Percentiles rank a stretch among this genome's conserved stretches.
phyloP scores from a whole-genome alignment of 169 alveolate genomes.

The Amoebophrya sp. region DNA sequence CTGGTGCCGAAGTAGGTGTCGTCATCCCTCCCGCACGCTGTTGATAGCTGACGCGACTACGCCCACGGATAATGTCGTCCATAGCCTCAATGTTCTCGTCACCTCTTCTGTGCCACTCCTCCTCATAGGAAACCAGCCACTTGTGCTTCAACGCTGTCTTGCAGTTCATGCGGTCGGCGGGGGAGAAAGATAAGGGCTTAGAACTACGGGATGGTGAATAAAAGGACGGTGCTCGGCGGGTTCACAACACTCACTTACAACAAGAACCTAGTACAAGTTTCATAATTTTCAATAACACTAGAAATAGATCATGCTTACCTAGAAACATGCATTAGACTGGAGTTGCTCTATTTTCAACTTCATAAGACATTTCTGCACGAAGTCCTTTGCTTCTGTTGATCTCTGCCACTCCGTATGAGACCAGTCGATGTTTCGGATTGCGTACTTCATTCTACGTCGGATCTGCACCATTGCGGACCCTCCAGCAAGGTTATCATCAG shows the following conservation, averaged over 20 bases:
- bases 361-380: neutral
- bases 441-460: neutral
- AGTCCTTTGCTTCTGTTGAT: neutral
- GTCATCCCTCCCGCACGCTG: neutral
- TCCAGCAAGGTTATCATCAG: neutral
- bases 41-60: neutral
- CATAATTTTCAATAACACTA: no score
- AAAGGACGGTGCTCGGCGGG: no score
- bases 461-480: neutral
- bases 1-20: neutral
- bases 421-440: neutral
- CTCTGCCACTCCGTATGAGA: neutral
- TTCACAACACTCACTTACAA: no score
- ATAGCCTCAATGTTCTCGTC: no score
- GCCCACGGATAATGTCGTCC: no score
- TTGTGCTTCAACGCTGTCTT: neutral
- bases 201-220: no score
- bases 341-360: no score
- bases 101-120: no score
- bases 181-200: no score
- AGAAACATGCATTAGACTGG: no score
- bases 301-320: no score
- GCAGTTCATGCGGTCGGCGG: neutral
- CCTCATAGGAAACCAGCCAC: neutral
- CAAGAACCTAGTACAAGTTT: no score